A percentile compares a stretch with the other conserved stretches of the same genome.
Evolutionary conservation across 352 stramenopile genomes (phyloP).

Genomic region (Phytopythium aichiense): DNA sequence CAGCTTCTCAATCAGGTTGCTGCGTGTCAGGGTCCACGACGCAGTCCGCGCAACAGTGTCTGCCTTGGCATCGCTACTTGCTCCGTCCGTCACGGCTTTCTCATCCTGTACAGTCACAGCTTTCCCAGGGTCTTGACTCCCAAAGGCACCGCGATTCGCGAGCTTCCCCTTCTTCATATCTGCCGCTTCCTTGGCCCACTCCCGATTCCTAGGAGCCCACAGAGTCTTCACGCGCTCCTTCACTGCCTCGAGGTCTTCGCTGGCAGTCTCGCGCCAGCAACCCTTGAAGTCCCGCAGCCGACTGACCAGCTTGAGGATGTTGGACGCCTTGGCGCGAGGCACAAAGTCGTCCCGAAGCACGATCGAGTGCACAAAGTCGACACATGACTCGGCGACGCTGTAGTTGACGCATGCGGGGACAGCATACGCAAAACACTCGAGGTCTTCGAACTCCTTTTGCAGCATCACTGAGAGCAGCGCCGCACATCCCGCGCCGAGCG

Average conservation of each 20-base stretch:
- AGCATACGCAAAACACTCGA: conserved; percentile 85
- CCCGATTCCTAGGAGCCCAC: conserved; percentile 76
- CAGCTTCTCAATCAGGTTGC: conserved; percentile 76
- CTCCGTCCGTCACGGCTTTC: conserved; percentile 8
- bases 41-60: conserved; percentile 27
- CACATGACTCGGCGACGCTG: conserved; percentile 73
- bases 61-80: conserved; percentile 10
- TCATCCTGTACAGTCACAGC: neutral
- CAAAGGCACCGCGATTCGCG: conserved; percentile 8
- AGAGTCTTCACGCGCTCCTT: conserved; percentile 80
- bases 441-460: conserved; percentile 76
- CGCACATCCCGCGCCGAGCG: conserved; percentile 72
- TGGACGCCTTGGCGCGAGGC: conserved; percentile 75
- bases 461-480: conserved; percentile 80
- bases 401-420: conserved; percentile 80
- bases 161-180: conserved; percentile 49
- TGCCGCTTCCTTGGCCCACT: conserved; percentile 71
- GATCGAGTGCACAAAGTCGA: conserved; percentile 77
- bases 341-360: conserved; percentile 86
- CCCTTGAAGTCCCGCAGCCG: conserved; percentile 81
- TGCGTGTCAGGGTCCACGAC: conserved; percentile 67
- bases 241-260: conserved; percentile 75
- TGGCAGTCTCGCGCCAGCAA: conserved; percentile 74
- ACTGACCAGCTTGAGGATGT: conserved; percentile 71
- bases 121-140: neutral